Evolutionary conservation across 257 asterid genomes (phyloP).

Genomic region (Phtheirospermum japonicum): DNA sequence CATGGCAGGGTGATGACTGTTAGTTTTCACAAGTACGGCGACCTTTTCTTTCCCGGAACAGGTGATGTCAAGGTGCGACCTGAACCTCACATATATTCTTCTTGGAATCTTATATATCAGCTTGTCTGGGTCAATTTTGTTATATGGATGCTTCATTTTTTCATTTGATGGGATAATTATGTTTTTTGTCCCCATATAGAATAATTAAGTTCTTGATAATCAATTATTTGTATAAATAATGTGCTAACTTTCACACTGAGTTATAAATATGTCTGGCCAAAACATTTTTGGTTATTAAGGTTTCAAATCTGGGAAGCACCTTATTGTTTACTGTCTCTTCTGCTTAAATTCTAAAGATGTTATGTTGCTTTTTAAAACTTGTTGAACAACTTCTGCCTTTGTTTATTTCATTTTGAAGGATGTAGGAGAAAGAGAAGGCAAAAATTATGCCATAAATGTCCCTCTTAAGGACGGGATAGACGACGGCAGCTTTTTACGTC

Average conservation of each 20-base stretch:
- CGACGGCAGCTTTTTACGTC: conserved; percentile 79
- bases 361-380: conserved; percentile 22
- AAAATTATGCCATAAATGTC: conserved; percentile 88
- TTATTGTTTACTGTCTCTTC: conserved; percentile 1
- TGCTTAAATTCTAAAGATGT: conserved; percentile 6
- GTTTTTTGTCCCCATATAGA: conserved; percentile 12
- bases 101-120: conserved; percentile 8
- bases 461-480: conserved; percentile 97
- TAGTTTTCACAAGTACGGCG: conserved; percentile 98
- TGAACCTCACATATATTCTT: conserved; percentile 18
- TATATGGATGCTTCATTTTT: conserved; percentile 18
- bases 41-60: conserved; percentile 94
- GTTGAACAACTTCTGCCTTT: conserved; percentile 27
- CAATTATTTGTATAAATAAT: not conserved
- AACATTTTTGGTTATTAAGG: not conserved
- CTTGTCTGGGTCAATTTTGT: conserved; percentile 17
- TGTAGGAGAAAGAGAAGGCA: conserved; percentile 95
- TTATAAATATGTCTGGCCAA: conserved; percentile 2
- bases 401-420: conserved; percentile 63
- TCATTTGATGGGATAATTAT: conserved; percentile 7
- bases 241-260: conserved; percentile 5
- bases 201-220: not conserved
- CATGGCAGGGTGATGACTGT: conserved; percentile 96
- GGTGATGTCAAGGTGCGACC: conserved; percentile 92
- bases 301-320: conserved; percentile 10